Base-by-base conservation (phyloP, 208 protist genomes). In the Wallacemonas sp. region DNA sequence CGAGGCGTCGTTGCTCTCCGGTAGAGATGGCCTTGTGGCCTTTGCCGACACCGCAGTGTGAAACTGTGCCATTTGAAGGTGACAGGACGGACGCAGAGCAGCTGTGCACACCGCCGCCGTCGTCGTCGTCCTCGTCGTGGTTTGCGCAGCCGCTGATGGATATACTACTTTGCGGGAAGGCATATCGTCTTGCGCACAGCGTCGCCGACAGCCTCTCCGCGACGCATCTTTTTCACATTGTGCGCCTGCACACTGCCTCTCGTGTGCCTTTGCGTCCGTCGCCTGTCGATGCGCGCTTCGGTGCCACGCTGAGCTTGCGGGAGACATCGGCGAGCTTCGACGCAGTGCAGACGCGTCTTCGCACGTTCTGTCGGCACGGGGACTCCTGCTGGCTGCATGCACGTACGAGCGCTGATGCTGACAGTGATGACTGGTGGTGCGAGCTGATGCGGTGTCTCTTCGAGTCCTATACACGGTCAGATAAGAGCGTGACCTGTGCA, bases 311-410 rank as follows among this genome's bases (percentile, higher is more conserved):
- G 15, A 24, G 30, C 5, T 21, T 58, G 51, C 15, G 1, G 3
- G 28, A 34, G 14, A 22, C n/a, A 9, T 11, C 41, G 14, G 8
- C 17, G 3, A 21, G 28, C 30, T 58, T 39, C 17, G 31, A 58
- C 17, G n/a, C n/a, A 0, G 5, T 58, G 30, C 30, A 11, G 19
- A 0, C 26, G 3, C 51, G 51, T 14, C 28, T 58, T 11, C n/a
- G 17, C 28, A 2, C 26, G 17, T 19, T 3, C 28, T 58, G 51
- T 19, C 28, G 9, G 17, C 51, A 30, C 30, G 30, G 28, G 6
- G 22, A n/a, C 28, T 19, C 30, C 12, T 58, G 51, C 51, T 58
- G 51, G 51, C 51, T 58, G 12, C 51, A 58, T 19, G 31, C 51
- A 2, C 26, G 6, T 2, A 27, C 51, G 15, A 15, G 17, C 30